Percentiles rank a stretch among this genome's conserved stretches.
Conservation (phyloP, 2,329 filamentous ascomycete genomes). For the Fusarium coicis region DNA sequence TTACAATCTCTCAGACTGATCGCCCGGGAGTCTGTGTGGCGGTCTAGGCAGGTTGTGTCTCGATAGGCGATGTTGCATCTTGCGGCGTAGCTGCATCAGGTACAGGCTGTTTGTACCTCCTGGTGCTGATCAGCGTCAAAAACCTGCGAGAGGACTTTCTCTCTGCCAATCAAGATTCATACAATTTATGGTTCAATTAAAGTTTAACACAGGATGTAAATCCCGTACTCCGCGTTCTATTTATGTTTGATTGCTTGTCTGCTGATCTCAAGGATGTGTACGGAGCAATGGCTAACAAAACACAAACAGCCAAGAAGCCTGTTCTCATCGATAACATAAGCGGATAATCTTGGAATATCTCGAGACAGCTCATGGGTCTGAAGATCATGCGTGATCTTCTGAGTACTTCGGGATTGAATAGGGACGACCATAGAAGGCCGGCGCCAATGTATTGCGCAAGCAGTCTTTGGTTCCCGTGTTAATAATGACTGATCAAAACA, state of each 20-base stretch:
- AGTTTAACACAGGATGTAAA: neutral
- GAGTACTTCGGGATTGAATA: too few species aligned
- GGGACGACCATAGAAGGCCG: too few species aligned
- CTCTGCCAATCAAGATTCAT: accelerated
- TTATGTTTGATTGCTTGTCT: neutral
- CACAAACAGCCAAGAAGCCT: too few species aligned
- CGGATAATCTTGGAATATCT: too few species aligned
- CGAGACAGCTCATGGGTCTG: too few species aligned
- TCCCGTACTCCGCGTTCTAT: neutral
- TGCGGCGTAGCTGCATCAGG: neutral
- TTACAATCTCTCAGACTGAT: accelerated
- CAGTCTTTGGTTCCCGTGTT: too few species aligned
- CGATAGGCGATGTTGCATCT: accelerated
- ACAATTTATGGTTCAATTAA: neutral
- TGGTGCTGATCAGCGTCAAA: neutral
- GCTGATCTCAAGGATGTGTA: neutral
- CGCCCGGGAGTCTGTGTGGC: accelerated
- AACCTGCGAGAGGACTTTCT: too few species aligned
- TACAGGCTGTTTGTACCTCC: neutral
- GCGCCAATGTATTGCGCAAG: too few species aligned
- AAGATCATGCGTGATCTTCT: too few species aligned
- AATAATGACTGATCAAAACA: too few species aligned
- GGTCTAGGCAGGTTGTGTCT: accelerated
- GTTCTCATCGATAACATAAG: too few species aligned
- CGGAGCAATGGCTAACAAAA: too few species aligned